Conservation (phyloP, 768 basidiomycete genomes). For the Gloeopeniophorella convolvens region DNA sequence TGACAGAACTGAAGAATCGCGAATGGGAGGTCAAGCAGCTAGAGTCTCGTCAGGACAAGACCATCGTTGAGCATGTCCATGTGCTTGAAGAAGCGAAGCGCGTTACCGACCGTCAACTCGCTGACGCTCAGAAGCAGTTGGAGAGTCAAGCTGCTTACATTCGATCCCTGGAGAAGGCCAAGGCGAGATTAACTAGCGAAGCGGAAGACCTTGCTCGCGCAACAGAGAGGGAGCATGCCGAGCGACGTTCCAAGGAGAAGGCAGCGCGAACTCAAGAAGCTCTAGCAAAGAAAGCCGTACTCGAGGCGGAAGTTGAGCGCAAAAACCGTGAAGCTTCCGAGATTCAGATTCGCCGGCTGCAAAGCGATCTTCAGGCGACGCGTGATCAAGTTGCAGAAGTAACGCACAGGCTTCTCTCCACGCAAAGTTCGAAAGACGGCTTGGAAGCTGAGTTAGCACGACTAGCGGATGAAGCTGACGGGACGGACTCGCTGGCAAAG, state of each 20-base stretch:
- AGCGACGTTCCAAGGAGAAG: conserved; percentile 65
- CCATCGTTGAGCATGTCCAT: conserved; percentile 97
- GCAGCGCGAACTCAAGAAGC: conserved; percentile 56
- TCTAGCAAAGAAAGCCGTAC: conserved; percentile 45
- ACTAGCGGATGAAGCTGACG: conserved; percentile 55
- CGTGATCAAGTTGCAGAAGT: conserved; percentile 52
- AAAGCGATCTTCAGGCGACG: conserved; percentile 51
- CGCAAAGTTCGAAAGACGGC: conserved; percentile 56
- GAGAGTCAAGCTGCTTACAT: conserved; percentile 69
- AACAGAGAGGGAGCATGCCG: conserved; percentile 62
- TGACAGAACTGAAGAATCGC: conserved; percentile 71
- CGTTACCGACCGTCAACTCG: conserved; percentile 86
- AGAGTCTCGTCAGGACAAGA: conserved; percentile 87
- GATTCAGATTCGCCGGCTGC: conserved; percentile 50
- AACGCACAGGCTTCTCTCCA: conserved; percentile 43
- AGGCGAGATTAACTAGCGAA: conserved; percentile 65
- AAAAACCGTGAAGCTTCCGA: conserved; percentile 61
- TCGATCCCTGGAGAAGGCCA: conserved; percentile 81
- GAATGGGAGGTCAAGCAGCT: conserved; percentile 87
- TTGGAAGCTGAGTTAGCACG: conserved; percentile 62
- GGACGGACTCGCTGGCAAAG: conserved; percentile 47
- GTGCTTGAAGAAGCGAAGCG: conserved; percentile 94
- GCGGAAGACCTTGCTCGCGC: conserved; percentile 76
- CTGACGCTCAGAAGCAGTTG: conserved; percentile 72
- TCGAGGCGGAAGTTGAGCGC: conserved; percentile 62